Evolutionary conservation across 257 asterid species (phyloP), one percentile per base, ranked within the genome.

Genomic region (Avicennia marina): DNA sequence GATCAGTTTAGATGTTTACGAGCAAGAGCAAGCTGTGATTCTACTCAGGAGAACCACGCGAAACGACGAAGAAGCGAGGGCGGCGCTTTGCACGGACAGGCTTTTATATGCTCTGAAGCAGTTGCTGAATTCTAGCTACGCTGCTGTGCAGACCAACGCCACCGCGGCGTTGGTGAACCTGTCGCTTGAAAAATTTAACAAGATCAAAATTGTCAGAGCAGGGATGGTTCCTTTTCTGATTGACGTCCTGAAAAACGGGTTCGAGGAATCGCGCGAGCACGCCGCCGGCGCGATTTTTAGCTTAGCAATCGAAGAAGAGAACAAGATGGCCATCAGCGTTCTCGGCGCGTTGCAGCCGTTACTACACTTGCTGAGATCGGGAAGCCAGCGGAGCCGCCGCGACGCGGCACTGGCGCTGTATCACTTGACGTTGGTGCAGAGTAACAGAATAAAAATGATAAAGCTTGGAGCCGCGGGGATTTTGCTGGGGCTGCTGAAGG

Each of bases 271-370:
- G 0, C 69, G 80, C 7, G 98, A 88, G 64, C 96, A 91, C 66
- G 98, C 96, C 9, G 86, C 96, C 4, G 96, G 98, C 17, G 96
- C 88, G 16, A 73, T 91, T 45, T 91, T 91, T 68, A 91, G 98
- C 45, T 73, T 91, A 24, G 84, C 94, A 0, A 62, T 85, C 2
- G 95, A 81, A 60, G 94, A 85, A 22, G 89, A 69, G 44, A 91
- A 88, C 66, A 85, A 81, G 72, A 88, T 78, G 12, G 94, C 95
- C 12, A 79, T 91, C 29, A 95, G 96, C 4, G 95, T 88, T 4
- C 65, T 91, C 10, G 96, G 95, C 2, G 95, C 94, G 12, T 36
- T 91, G 72, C 78, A 67, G 81, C 98, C 98, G 48, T 75, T 91
- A 65, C 41, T 91, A 42, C 95, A 73, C 75, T 83, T 77, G 64